Base-by-base conservation (phyloP, 192 early-diverging fungal genomes). In the Podochytrium sp. region DNA sequence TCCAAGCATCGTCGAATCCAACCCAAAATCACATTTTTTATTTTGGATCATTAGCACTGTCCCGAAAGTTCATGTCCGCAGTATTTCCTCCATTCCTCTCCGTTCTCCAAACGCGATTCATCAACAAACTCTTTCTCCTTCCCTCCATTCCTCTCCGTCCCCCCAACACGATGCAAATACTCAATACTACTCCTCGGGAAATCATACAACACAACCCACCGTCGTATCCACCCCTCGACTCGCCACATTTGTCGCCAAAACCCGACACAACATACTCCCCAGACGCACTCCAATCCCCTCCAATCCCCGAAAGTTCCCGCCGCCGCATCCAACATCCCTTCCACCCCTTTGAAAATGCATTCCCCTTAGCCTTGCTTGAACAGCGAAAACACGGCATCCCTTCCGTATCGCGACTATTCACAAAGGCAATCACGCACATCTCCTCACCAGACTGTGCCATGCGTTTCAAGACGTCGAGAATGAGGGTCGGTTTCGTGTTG, bases 171-270 rank as follows among this genome's bases (percentile, higher is more conserved):
- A 76, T 98, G 97, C 60, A 98, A 66, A 76, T 96, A 98, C 79
- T 98, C 94, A 27, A 96, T 91, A 0, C 91, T 90, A 0, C 92
- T 94, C 3, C 90, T 89, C 0, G 96, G 96, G 76, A 98, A 96
- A 52, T 98, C 95, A 70, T 92, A 96, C 51, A 95, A 70, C 3
- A 98, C 81, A 12, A 98, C 94, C 94, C 57, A 88, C 88, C 30
- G 89, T 90, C 23, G 94, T 95, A 65, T 98, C 96, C 34, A 98
- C 79, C 0, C 96, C 96, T 35, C 96, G 85, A 3, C 93, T 94
- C 1, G 92, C 94, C 68, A 96, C 87, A 75, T 98, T 95, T 0
- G 96, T 98, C 62, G 93, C 92, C 39, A 96, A 91, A 66, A 94
- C 66, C 20, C 33, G 25, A 61, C 12, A 14, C 25, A 16, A 59